phyloP scores from a whole-genome alignment of 768 basidiomycete species.

The Rhizopogon vinicolor region DNA sequence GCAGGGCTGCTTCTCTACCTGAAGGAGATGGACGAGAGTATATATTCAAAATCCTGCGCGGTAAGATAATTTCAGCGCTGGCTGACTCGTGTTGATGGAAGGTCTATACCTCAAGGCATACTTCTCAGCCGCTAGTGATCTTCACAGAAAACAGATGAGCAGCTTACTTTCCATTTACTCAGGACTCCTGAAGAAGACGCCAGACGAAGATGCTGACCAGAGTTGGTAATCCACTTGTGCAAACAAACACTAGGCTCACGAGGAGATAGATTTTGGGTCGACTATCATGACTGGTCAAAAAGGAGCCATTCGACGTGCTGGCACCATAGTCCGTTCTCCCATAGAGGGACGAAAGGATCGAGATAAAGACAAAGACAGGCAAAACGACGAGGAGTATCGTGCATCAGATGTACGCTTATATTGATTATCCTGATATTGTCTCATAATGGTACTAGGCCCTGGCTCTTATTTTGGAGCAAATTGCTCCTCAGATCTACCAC shows the following conservation, averaged over 20 bases:
- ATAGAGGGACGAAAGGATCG: constrained; percentile 44
- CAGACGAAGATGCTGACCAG: constrained; percentile 73
- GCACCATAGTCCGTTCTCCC: constrained; percentile 79
- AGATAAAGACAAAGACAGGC: constrained; percentile 48
- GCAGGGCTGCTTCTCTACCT: constrained; percentile 87
- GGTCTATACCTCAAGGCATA: constrained; percentile 59
- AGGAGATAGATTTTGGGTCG: constrained; percentile 36
- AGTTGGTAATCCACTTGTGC: constrained; percentile 34
- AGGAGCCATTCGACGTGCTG: constrained; percentile 72
- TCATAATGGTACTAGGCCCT: constrained; percentile 54
- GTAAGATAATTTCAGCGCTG: constrained; percentile 41
- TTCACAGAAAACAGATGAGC: constrained; percentile 81
- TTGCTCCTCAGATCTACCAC: constrained; percentile 68
- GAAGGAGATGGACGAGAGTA: constrained; percentile 91
- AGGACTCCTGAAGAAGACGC: constrained; percentile 55
- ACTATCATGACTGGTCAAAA: constrained; percentile 35
- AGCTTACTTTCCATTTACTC: constrained; percentile 58
- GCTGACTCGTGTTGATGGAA: neutral
- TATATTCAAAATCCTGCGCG: constrained; percentile 87
- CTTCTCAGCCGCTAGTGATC: constrained; percentile 78
- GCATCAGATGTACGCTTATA: constrained; percentile 61
- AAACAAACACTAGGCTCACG: neutral
- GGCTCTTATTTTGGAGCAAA: constrained; percentile 66
- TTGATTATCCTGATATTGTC: neutral
- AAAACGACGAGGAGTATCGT: constrained; percentile 52